Evolutionary conservation across 2,329 filamentous ascomycete genomes (phyloP).

Genomic region (Aspergillus sp.): DNA sequence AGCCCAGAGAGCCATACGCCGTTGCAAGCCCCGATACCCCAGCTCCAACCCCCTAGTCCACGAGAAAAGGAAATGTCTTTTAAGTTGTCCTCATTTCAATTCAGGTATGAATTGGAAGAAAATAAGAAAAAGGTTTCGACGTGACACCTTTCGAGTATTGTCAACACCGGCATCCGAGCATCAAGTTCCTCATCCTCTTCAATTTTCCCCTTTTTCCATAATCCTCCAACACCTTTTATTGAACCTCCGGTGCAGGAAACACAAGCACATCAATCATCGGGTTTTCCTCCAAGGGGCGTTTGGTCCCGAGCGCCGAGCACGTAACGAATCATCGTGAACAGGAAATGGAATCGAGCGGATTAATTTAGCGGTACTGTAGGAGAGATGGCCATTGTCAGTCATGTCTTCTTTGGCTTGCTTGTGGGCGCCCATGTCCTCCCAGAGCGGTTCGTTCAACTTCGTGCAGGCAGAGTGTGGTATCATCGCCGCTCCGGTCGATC

Average conservation of each 20-base stretch:
- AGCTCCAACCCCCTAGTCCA: too few species aligned
- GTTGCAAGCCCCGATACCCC: too few species aligned
- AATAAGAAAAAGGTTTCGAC: slow-evolving; percentile 28
- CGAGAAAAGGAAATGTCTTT: slow-evolving; percentile 11
- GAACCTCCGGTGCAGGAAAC: not conserved
- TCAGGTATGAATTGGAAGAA: slow-evolving; percentile 19
- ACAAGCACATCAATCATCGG: slow-evolving; percentile 9
- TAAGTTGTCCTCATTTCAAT: slow-evolving; percentile 32
- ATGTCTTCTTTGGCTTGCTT: not conserved
- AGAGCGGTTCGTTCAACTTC: too few species aligned
- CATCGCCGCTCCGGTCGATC: too few species aligned
- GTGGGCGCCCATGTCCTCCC: not conserved
- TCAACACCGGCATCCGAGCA: slow-evolving; percentile 31
- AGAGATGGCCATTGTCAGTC: slow-evolving; percentile 14
- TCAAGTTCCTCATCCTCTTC: slow-evolving; percentile 23
- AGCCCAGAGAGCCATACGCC: too few species aligned
- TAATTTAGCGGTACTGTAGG: slow-evolving; percentile 34
- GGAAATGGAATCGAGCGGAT: slow-evolving; percentile 26
- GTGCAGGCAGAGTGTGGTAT: too few species aligned
- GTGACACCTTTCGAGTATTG: slow-evolving; percentile 31
- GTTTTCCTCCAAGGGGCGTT: slow-evolving; percentile 12
- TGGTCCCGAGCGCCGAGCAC: slow-evolving; percentile 27
- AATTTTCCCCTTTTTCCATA: slow-evolving; percentile 14
- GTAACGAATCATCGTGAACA: slow-evolving; percentile 32
- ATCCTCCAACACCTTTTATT: slow-evolving; percentile 6